Evolutionary conservation across 2,329 filamentous ascomycete genomes (phyloP).

Genomic region (Trichoderma citrinoviride): DNA sequence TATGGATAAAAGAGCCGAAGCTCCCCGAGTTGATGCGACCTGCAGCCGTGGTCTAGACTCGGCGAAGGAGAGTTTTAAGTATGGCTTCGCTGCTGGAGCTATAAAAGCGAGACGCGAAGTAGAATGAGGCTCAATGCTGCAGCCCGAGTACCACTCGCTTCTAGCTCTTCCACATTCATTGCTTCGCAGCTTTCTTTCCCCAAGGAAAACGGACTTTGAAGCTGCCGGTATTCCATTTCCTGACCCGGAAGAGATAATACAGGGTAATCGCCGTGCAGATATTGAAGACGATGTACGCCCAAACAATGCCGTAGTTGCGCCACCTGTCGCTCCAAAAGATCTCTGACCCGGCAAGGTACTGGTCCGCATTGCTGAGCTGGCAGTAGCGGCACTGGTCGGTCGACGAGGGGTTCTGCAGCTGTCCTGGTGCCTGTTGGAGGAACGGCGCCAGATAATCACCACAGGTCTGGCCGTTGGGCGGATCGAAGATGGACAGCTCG

Average conservation of each 20-base stretch:
- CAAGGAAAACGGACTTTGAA: slow-evolving; percentile 20
- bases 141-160: background rate
- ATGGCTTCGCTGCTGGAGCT: background rate
- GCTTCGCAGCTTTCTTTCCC: slow-evolving; percentile 29
- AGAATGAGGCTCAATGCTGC: background rate
- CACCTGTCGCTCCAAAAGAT: slow-evolving; percentile 57
- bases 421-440: slow-evolving; percentile 49
- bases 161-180: background rate
- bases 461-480: slow-evolving; percentile 62
- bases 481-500: slow-evolving; percentile 64
- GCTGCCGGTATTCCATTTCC: slow-evolving; percentile 31
- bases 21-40: background rate
- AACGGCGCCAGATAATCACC: slow-evolving; percentile 60
- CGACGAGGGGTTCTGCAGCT: slow-evolving; percentile 60
- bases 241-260: slow-evolving; percentile 63
- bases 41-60: background rate
- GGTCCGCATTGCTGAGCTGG: slow-evolving; percentile 57
- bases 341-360: slow-evolving; percentile 50
- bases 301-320: slow-evolving; percentile 70
- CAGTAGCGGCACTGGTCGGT: slow-evolving; percentile 65
- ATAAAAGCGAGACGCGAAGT: background rate
- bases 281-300: slow-evolving; percentile 65
- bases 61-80: background rate
- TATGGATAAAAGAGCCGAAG: background rate
- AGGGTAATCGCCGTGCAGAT: slow-evolving; percentile 55